Percentiles rank a stretch among this genome's conserved stretches.
These are phyloP conservation scores for Pythium phragmitis DNA, from an alignment of 352 stramenopile genomes.

Conservation along the genomic window DNA sequence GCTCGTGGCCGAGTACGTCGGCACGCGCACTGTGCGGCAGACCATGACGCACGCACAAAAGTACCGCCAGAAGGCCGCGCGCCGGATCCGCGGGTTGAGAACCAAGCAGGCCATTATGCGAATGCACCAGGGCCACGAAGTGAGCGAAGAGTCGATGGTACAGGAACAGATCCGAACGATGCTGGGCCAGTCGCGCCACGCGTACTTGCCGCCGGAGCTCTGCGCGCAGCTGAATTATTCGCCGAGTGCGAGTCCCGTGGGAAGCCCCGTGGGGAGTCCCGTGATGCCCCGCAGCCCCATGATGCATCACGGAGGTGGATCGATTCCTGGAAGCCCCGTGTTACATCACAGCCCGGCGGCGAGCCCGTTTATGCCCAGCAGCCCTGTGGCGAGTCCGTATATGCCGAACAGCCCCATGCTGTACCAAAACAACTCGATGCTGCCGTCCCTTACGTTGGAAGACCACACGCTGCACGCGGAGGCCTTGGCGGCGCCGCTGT, in stretches of 20 bases:
- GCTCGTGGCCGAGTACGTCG: conserved; percentile 57
- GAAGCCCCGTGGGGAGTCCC: conserved; percentile 16
- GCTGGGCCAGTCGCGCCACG: conserved; percentile 22
- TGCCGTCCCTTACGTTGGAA: conserved; percentile 10
- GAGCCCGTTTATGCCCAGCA: conserved; percentile 20
- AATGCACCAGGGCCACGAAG: conserved; percentile 61
- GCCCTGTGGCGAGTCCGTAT: conserved; percentile 8
- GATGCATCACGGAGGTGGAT: background rate
- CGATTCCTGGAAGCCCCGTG: conserved; percentile 11
- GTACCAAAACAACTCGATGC: conserved; percentile 14
- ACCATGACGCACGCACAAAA: conserved; percentile 80
- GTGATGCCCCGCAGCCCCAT: conserved; percentile 10
- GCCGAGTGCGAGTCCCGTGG: conserved; percentile 11
- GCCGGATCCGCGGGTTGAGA: conserved; percentile 53
- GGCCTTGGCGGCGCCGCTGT: conserved; percentile 15
- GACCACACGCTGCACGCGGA: conserved; percentile 6
- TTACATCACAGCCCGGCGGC: conserved; percentile 1
- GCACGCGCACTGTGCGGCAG: conserved; percentile 68
- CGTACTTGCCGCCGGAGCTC: conserved; percentile 20
- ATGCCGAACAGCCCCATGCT: conserved; percentile 22
- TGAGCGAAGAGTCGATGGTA: conserved; percentile 63
- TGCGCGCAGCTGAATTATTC: conserved; percentile 17
- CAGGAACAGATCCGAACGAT: conserved; percentile 57
- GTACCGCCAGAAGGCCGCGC: conserved; percentile 63
- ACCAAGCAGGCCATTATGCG: conserved; percentile 76